Base-by-base conservation (phyloP, 768 basidiomycete species). In the Hericium rajendrae region DNA sequence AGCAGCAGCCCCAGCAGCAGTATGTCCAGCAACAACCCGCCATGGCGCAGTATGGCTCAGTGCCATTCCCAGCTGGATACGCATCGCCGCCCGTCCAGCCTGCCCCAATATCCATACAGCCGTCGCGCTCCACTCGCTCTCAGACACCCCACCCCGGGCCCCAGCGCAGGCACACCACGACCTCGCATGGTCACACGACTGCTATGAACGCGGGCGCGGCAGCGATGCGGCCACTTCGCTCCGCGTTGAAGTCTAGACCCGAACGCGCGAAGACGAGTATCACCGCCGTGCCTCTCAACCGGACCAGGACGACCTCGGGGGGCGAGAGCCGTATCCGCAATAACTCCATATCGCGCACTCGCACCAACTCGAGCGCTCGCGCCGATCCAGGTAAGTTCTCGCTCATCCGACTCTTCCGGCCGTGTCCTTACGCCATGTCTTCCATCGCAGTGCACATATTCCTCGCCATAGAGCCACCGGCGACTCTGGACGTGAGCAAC, bases 371-470 rank as follows among this genome's bases (percentile, higher is more conserved):
- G 41, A 68, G 58, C 18, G 60, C 64, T 10, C 62, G 57, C 15
- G 63, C 63, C 22, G 60, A 63, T 24, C 64, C 68, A 15, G 65
- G 71, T 72, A 24, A 6, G 32, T 8, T 32, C 9, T 6, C 59
- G 66, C 53, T 3, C 46, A n/a, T 38, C 28, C 38, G 10, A 26
- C 11, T 13, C 22, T 38, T 38, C 12, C 1, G 20, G 13, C 43
- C 43, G 18, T 20, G 43, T 10, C 4, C 43, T n/a, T 51, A 26
- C 24, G 49, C 16, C 6, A 22, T 20, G n/a, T n/a, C 43, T 9
- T 15, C n/a, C n/a, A 6, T 6, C 18, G 20, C 49, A 90, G 88
- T 82, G 61, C 86, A 90, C 65, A 75, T 89, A 73, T 84, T 89
- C 65, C 72, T 91, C 51, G 80, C 84, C 22, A 82, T 91, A 63